These are phyloP conservation scores for Jackrogersella minutella DNA, from an alignment of 495 filamentous ascomycete genomes.

Conservation along the genomic window DNA sequence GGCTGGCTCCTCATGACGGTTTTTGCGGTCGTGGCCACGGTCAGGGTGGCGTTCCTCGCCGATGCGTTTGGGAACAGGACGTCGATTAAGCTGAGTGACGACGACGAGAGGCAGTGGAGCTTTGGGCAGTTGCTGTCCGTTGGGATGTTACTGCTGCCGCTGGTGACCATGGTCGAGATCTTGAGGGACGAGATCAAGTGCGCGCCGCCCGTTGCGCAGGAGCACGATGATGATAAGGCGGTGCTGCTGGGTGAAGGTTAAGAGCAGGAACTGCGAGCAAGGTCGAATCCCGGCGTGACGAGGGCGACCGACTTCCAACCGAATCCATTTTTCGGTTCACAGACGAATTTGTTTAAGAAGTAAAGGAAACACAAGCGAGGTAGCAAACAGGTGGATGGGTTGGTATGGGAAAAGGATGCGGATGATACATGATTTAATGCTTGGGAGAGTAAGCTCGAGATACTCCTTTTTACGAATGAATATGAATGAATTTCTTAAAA, in stretches of 20 bases:
- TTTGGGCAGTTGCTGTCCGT: conserved; percentile 65
- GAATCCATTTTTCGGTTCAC: conserved; percentile 48
- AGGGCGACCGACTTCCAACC: conserved; percentile 45
- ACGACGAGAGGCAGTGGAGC: conserved; percentile 63
- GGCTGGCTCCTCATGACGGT: conserved; percentile 58
- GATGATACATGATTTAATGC: neutral
- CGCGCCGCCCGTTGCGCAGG: conserved; percentile 46
- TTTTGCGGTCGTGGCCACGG: conserved; percentile 59
- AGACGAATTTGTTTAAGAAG: conserved; percentile 43
- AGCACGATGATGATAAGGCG: conserved; percentile 34
- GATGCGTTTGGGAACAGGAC: conserved; percentile 60
- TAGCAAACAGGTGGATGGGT: neutral
- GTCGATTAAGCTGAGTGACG: conserved; percentile 51
- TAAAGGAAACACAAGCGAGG: conserved; percentile 1
- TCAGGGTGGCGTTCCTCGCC: conserved; percentile 57
- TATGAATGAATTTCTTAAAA: neutral
- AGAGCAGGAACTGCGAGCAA: conserved; percentile 28
- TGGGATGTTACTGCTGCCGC: conserved; percentile 61
- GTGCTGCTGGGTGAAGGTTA: conserved; percentile 26
- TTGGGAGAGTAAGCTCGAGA: neutral
- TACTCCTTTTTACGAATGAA: conserved; percentile 24
- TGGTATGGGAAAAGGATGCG: neutral
- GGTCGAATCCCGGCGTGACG: conserved; percentile 4
- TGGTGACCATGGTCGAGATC: conserved; percentile 64
- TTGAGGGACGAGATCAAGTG: conserved; percentile 59